Evolutionary conservation across 2,329 filamentous ascomycete genomes (phyloP), one percentile per base, ranked within the genome.

Genomic region (Phaeosphaeriaceae sp.): DNA sequence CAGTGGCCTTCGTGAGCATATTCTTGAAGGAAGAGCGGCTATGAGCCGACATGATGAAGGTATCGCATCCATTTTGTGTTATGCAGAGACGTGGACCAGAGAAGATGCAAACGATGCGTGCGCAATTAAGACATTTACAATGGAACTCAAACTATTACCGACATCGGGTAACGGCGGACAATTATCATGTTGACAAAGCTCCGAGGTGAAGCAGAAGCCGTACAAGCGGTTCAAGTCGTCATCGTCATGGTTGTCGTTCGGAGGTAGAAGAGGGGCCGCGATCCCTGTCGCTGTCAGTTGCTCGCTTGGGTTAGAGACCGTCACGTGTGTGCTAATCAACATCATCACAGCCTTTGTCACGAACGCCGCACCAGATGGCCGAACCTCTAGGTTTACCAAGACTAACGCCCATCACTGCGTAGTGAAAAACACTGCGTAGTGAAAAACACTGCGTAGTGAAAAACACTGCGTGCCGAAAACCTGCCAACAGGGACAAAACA

Each of bases 11-110:
- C 54, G 58, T 6, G 61, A 58, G 45, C 60, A 63, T 46, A 68
- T 58, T 33, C 68, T 65, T 21, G 63, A 57, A 29, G 66, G 61
- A 15, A 71, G 57, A 21, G 63, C 49, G 40, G 63, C 47, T 21
- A 71, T 56, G n/a, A 71, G 49, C 46, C 67, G 58, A 40, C 62
- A 70, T 23, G 66, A 61, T 4, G 61, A 53, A 37, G 64, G 61
- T 34, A 71, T 20, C 4, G 58, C 48, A 33, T 70, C 64, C 70
- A 72, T 72, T 52, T 50, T 56, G 56, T 48, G 35, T 38, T 50
- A 26, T 13, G 15, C 9, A 28, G n/a, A 33, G 13, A 33, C 7
- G 13, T 33, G 3, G 30, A 16, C 30, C 2, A 1, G 9, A 4
- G n/a, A 39, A 26, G n/a, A 39, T 13, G 21, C 3, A 5, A 37